Base-by-base conservation (phyloP, 805 yeast genomes). In the Kodamaea laetipori region DNA sequence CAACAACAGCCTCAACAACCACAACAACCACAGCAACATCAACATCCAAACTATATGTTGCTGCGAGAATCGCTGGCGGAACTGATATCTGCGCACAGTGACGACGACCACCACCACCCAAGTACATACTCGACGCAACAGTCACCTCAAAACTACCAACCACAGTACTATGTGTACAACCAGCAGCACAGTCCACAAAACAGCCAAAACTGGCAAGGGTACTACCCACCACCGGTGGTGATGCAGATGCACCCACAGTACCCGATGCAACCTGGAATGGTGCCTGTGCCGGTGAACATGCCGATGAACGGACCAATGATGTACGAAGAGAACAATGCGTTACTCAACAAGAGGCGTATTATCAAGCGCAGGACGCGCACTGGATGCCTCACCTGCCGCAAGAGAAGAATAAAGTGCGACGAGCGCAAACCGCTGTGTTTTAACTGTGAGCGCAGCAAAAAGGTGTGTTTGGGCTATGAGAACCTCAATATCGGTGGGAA, bases 381-480 rank as follows among this genome's bases (percentile, higher is more conserved):
- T 0, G 92, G 92, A 2, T 84, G 90, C 58, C 61, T 82, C 46
- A 84, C 90, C 1, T 84, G 90, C 59, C 69, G 89, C 27, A 76
- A 80, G 55, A 65, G 89, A 49, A 66, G 90, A 35, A 81, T 84
- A 55, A 84, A 84, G 64, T 84, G 90, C 61, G 90, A 84, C 61
- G 90, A 84, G 64, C 61, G 82, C 38, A 83, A 80, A 53, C 89
- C 90, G 1, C 69, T 74, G 44, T 84, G 90, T 58, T 70, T 67
- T 52, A 84, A 84, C 55, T 84, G 90, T 58, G 82, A 79, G 51
- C 74, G 83, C 44, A 71, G 80, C 17, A 78, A 78, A 55, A 81
- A 83, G 46, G 73, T 75, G 8, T 84, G 90, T 52, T 63, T 79
- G n/a, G 90, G 89, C 4, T 84, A 84, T 57, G 86, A 78, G 47